Base-by-base conservation (phyloP, 2,329 filamentous ascomycete species). In the Trichoderma gracile region DNA sequence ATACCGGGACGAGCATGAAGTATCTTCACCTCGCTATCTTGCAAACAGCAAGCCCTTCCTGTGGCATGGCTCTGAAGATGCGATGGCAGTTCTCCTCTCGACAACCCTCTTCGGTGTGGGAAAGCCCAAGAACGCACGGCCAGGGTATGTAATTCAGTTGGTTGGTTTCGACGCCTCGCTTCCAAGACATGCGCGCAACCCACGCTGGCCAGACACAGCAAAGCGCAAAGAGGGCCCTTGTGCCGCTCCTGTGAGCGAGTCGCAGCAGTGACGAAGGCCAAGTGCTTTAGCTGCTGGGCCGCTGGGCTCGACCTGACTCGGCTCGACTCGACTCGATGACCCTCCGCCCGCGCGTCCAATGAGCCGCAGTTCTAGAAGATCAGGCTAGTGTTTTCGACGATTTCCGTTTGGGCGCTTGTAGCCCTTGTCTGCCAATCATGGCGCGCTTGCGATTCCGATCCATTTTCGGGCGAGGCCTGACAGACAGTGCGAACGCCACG, bases 401-500 rank as follows among this genome's bases (percentile, higher is more conserved):
- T 38, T 40, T 63, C 60, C 47, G 50, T 56, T 56, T 55, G 38
- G 52, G 50, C 52, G 43, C 50, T 56, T 55, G 50, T 54, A 30
- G 40, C 23, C 19, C 57, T 17, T 42, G 21, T 52, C 45, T 42
- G 56, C 62, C 42, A 58, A 59, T 59, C 62, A 60, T 23, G 40
- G 46, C 47, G 49, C 45, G 46, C 43, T 30, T 50, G 46, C 68
- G 70, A 64, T 74, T 74, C 72, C 74, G 74, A 71, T 73, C 71
- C 68, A 71, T 75, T 73, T 73, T 74, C 73, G 74, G 73, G 69
- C 69, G 68, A 73, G 2, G 33, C 71, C 65, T 71, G 63, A 38
- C 33, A 53, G 49, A 74, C 73, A 71, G 72, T 75, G 73, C 67
- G 70, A 73, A 63, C 47, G 47, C 25, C 46, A 23, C 40, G 21